Conservation (phyloP, 805 yeast species). For the Cyberlindnera saturnus region DNA sequence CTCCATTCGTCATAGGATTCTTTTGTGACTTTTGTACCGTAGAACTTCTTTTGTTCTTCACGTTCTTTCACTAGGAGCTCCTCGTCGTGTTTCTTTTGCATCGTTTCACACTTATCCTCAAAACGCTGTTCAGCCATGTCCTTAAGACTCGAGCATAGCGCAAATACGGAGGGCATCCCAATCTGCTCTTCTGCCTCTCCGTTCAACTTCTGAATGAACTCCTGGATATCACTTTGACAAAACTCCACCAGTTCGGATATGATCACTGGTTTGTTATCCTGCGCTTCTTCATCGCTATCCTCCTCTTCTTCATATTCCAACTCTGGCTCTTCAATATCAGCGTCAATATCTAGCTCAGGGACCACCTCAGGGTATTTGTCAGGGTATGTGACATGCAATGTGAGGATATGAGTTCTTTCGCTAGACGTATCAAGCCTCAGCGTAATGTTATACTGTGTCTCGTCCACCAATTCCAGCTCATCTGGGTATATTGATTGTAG, state of each 20-base stretch:
- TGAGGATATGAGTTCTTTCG: slow-evolving; percentile 48
- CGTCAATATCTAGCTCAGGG: slow-evolving; percentile 48
- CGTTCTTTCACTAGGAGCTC: slow-evolving; percentile 59
- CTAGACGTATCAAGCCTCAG: slow-evolving; percentile 65
- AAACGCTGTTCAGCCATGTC: slow-evolving; percentile 74
- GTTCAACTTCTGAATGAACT: slow-evolving; percentile 34
- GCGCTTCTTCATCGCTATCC: slow-evolving; percentile 39
- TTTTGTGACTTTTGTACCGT: slow-evolving; percentile 82
- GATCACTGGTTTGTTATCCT: slow-evolving; percentile 37
- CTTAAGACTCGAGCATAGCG: slow-evolving; percentile 69
- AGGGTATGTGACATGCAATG: slow-evolving; percentile 65
- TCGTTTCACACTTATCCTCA: slow-evolving; percentile 44
- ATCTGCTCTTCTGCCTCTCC: slow-evolving; percentile 70
- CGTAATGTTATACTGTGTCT: slow-evolving; percentile 47
- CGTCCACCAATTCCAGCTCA: slow-evolving; percentile 44
- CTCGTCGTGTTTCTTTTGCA: slow-evolving; percentile 54
- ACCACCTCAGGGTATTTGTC: slow-evolving; percentile 75
- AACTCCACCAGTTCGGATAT: slow-evolving; percentile 56
- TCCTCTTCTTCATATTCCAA: slow-evolving; percentile 25
- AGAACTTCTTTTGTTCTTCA: slow-evolving; percentile 83
- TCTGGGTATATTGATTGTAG: slow-evolving; percentile 91
- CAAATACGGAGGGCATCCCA: slow-evolving; percentile 90
- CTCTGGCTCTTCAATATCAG: slow-evolving; percentile 25
- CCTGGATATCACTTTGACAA: slow-evolving; percentile 38
- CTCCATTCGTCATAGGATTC: slow-evolving; percentile 79